These are phyloP conservation scores for Dothistroma pini DNA, from an alignment of 2,329 filamentous ascomycete species.

Conservation along the genomic window DNA sequence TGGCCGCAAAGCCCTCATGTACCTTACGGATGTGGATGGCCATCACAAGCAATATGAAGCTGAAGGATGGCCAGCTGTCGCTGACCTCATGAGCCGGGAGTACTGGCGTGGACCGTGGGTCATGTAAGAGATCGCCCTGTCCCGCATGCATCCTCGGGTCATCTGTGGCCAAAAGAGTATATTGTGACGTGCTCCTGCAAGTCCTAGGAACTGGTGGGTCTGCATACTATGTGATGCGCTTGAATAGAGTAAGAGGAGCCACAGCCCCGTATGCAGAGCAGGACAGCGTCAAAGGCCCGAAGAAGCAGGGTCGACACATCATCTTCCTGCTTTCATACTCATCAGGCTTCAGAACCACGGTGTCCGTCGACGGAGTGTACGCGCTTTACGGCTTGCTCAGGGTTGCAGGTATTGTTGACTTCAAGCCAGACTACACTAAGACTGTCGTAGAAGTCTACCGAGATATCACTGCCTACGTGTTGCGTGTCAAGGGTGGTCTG, in stretches of 20 bases:
- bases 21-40: neutral
- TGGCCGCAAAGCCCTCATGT: neutral
- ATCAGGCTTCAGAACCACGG: conserved; percentile 4
- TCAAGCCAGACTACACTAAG: neutral
- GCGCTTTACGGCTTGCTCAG: neutral
- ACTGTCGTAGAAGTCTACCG: neutral
- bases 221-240: neutral
- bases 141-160: neutral
- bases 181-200: neutral
- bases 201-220: neutral
- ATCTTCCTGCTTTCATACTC: neutral
- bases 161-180: neutral
- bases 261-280: neutral
- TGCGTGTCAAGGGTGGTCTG: neutral
- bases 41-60: neutral
- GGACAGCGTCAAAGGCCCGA: neutral
- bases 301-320: neutral
- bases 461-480: neutral
- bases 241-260: neutral
- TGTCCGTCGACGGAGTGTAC: neutral
- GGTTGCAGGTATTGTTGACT: neutral
- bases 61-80: neutral
- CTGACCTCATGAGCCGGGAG: neutral
- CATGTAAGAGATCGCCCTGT: neutral
- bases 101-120: neutral